phyloP scores from a whole-genome alignment of 768 basidiomycete species.

The Infundibulicybe gibba region DNA sequence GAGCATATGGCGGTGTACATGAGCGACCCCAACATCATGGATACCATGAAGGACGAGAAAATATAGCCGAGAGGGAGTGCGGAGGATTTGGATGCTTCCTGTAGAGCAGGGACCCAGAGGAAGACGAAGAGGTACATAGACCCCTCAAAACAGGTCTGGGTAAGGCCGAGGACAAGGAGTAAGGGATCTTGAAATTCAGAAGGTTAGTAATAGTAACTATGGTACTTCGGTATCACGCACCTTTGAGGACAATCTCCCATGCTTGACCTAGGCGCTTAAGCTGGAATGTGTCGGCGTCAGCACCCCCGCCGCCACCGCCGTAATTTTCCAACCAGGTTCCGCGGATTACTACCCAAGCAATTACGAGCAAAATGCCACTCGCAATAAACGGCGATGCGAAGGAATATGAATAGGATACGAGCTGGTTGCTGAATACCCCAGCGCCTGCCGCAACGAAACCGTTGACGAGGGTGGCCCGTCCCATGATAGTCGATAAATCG shows the following conservation, averaged over 20 bases:
- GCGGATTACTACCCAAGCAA: slow-evolving; percentile 56
- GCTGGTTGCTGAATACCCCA: slow-evolving; percentile 62
- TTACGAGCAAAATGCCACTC: slow-evolving; percentile 49
- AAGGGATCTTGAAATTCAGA: slow-evolving; percentile 41
- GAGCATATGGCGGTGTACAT: slow-evolving; percentile 55
- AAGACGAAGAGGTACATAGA: slow-evolving; percentile 87
- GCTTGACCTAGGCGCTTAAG: slow-evolving; percentile 50
- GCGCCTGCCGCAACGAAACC: slow-evolving; percentile 68
- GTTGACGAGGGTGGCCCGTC: slow-evolving; percentile 70
- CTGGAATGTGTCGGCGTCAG: slow-evolving; percentile 41
- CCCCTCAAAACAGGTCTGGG: slow-evolving; percentile 81
- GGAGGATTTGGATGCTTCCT: slow-evolving; percentile 47
- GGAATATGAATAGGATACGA: slow-evolving; percentile 47
- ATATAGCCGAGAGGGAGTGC: slow-evolving; percentile 73
- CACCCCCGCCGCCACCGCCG: slow-evolving; percentile 37
- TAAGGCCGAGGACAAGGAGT: slow-evolving; percentile 62
- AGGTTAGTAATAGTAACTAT: background rate
- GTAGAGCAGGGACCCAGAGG: slow-evolving; percentile 75
- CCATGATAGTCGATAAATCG: slow-evolving; percentile 67
- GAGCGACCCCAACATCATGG: slow-evolving; percentile 78
- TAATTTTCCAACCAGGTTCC: slow-evolving; percentile 68
- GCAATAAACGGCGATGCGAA: slow-evolving; percentile 67
- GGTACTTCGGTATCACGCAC: slow-evolving; percentile 19
- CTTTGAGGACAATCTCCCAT: slow-evolving; percentile 51
- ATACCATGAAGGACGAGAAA: slow-evolving; percentile 78